Conservation (phyloP, 441 rosid genomes). For the Pelargonium citronellum region DNA sequence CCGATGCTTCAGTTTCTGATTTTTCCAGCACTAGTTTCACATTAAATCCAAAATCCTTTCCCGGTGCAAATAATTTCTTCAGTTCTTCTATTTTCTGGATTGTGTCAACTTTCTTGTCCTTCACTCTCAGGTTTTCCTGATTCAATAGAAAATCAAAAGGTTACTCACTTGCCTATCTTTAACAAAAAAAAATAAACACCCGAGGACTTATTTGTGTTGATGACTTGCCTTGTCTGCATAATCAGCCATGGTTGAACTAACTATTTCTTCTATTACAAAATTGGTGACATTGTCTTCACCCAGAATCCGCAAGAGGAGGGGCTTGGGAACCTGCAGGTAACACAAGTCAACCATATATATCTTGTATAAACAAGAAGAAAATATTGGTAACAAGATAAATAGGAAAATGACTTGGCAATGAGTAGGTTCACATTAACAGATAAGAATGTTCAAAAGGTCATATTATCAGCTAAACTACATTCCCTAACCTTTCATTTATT, state of each 20-base stretch:
- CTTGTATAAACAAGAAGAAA: neutral
- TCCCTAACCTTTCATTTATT: too few relatives aligned
- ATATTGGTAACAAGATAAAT: neutral
- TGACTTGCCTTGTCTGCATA: conserved; percentile 41
- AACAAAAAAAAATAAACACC: neutral
- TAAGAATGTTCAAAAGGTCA: neutral
- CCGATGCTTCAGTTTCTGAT: conserved; percentile 21
- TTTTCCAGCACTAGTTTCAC: conserved; percentile 43
- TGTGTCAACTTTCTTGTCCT: conserved; percentile 50
- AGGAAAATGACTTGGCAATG: too few relatives aligned
- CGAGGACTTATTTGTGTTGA: neutral
- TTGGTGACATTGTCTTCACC: conserved; percentile 53
- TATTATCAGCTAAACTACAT: too few relatives aligned
- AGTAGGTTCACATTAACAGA: neutral
- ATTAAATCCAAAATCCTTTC: conserved; percentile 45
- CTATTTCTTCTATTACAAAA: conserved; percentile 56
- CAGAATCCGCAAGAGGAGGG: conserved; percentile 46
- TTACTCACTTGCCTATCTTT: neutral
- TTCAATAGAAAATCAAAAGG: neutral
- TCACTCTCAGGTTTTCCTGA: conserved; percentile 47
- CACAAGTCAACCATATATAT: neutral
- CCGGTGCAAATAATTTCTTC: conserved; percentile 41
- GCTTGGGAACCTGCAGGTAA: conserved; percentile 41
- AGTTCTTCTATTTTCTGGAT: conserved; percentile 45
- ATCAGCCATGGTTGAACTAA: conserved; percentile 46